Evolutionary conservation across 1,284 basidiomycete genomes (phyloP), one percentile per base, ranked within the genome.

Genomic region (Puccinia polysora): DNA sequence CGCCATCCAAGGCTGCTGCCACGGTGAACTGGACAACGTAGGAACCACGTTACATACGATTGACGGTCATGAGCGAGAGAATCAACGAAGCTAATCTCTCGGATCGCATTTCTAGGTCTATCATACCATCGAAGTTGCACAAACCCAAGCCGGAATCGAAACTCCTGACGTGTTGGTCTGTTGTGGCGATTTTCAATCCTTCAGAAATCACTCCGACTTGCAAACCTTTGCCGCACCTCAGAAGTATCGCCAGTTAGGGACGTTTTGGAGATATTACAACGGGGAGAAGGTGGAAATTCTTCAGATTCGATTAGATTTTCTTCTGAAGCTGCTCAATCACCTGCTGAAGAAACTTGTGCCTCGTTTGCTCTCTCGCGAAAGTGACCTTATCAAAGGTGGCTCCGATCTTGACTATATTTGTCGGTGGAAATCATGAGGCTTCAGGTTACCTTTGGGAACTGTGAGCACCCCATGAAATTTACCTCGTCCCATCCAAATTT

Each of bases 371-470:
- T 45, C 28, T 60, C 28, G 56, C 53, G 59, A 63, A 71, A 71
- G 69, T 55, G 25, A 23, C 59, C 47, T 60, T 50, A 71, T 25
- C 47, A 71, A 63, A 71, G 69, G 59, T 78, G 6, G 95, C 95
- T 0, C 93, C 94, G 0, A 81, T 96, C 5, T 81, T 97, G 77
- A 99, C 96, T 0, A 83, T 99, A 36, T 87, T 97, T 64, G 96
- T 98, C 77, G 96, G 96, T 23, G 96, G 96, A 4, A 98, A 99
- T 79, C 95, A 99, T 79, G 95, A 98, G 81, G 92, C 92, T 3
- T 94, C 91, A 68, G 96, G 93, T 78, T 97, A 97, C 80, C 85
- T 98, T 82, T 94, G 91, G 89, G 96, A 99, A 79, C 82, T 97
- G 88, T 93, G 77, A 81, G 89, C 78, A 38, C 32, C 6, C 43